Conservation (phyloP, 768 basidiomycete species). For the Hericium erinaceus region DNA sequence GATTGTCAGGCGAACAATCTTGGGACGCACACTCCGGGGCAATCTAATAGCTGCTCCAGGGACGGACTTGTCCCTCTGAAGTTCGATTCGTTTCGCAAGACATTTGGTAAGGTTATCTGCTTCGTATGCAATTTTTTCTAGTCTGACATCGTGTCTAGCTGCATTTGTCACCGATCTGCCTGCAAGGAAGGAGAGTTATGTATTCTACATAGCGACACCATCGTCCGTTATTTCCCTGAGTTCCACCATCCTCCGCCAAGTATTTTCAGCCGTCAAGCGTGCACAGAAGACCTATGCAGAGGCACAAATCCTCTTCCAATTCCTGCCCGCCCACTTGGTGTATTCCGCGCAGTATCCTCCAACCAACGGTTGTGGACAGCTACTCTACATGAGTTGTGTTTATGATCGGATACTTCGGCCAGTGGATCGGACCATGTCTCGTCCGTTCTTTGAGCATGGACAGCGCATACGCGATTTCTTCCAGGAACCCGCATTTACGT, state of each 20-base stretch:
- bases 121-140: neutral
- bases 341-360: slow-evolving; percentile 38
- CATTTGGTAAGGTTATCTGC: slow-evolving; percentile 34
- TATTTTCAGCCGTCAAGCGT: slow-evolving; percentile 56
- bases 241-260: slow-evolving; percentile 59
- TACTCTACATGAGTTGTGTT: slow-evolving; percentile 48
- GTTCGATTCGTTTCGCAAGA: slow-evolving; percentile 66
- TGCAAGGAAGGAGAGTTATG: slow-evolving; percentile 30
- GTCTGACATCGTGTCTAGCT: slow-evolving; percentile 24
- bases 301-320: slow-evolving; percentile 53
- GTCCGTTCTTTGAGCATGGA: slow-evolving; percentile 33
- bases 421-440: slow-evolving; percentile 53
- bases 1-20: slow-evolving; percentile 46
- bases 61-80: slow-evolving; percentile 56
- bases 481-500: slow-evolving; percentile 55
- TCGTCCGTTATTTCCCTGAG: slow-evolving; percentile 49
- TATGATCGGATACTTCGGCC: slow-evolving; percentile 63
- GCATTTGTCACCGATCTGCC: slow-evolving; percentile 40
- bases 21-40: slow-evolving; percentile 48
- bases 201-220: slow-evolving; percentile 66
- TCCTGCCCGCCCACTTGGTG: slow-evolving; percentile 60
- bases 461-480: slow-evolving; percentile 40
- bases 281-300: slow-evolving; percentile 37
- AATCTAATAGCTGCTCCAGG: slow-evolving; percentile 32
- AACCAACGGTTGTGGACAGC: slow-evolving; percentile 30